Evolutionary conservation across 148 eudicot species (phyloP), one percentile per base, ranked within the genome.

Genomic region (Fagopyrum homotropicum): DNA sequence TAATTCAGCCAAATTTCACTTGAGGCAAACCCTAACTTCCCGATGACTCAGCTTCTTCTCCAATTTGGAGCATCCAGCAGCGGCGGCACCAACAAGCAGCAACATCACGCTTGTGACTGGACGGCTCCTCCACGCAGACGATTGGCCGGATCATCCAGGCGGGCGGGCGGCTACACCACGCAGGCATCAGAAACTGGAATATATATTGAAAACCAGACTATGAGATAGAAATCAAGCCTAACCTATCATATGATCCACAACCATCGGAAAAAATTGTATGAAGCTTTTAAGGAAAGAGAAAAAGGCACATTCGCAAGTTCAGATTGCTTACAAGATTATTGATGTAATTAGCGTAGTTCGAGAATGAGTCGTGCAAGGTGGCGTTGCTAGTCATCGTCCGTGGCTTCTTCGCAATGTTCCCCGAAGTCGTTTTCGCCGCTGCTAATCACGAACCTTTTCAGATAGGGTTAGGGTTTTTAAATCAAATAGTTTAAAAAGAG

Each of bases 321-420:
- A 63, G 44, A 29, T 47, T 51, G 59, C 80, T 55, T 78, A 94
- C 98, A 30, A 94, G 88, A 68, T 84, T 77, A 81, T 94, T 92
- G 74, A 94, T 89, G 79, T 88, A 89, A 5, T 86, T 88, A 29
- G 97, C 88, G 77, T 91, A 94, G 8, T 84, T 72, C 69, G 81
- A 48, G 75, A 95, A 95, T 54, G 88, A 82, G 26, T 88, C 86
- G 71, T 78, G 79, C 85, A 89, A 75, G 48, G 88, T 86, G 29
- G 89, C 76, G 63, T 83, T 83, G 46, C 89, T 79, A 4, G 83
- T 52, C 84, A 90, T 85, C 79, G 78, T 83, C 77, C 89, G 81
- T 6, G 91, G 89, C 83, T 82, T 95, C 81, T 88, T 92, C 4
- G 89, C 87, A 52, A 86, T 78, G 77, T 78, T 82, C 61, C 80